Evolutionary conservation across 257 asterid species (phyloP).

Genomic region (Fraxinus quadrangulata): DNA sequence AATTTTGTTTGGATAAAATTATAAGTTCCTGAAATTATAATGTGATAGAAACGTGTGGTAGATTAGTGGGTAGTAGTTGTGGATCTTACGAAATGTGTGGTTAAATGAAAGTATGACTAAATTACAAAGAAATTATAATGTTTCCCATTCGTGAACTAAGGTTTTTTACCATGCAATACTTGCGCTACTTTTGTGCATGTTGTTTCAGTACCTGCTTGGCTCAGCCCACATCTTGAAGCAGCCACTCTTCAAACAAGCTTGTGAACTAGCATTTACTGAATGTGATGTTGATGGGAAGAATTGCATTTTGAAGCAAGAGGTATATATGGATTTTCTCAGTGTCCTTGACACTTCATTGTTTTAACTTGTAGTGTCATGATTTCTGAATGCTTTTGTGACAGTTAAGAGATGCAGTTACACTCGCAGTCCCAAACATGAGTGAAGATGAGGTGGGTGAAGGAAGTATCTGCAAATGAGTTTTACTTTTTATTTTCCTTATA

Average conservation of each 20-base stretch:
- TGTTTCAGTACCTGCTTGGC: conserved; percentile 80
- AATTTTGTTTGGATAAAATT: too few relatives aligned
- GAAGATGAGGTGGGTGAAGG: conserved; percentile 63
- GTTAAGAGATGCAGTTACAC: conserved; percentile 60
- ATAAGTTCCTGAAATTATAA: too few relatives aligned
- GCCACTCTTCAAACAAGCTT: conserved; percentile 60
- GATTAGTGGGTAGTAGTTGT: too few relatives aligned
- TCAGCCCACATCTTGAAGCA: conserved; percentile 87
- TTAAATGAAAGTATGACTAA: too few relatives aligned
- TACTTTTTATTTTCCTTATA: too few relatives aligned
- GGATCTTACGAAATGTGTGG: too few relatives aligned
- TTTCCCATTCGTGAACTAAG: too few relatives aligned
- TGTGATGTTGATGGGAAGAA: conserved; percentile 47
- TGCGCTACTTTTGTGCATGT: conserved; percentile 23
- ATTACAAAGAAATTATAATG: too few relatives aligned
- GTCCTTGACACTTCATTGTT: conserved; percentile 9
- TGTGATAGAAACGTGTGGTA: too few relatives aligned
- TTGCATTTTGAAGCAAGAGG: conserved; percentile 73
- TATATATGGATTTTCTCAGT: conserved; percentile 25
- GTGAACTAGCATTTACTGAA: conserved; percentile 73
- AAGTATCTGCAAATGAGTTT: neutral
- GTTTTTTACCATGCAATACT: neutral
- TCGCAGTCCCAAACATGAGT: conserved; percentile 54
- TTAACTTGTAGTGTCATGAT: neutral
- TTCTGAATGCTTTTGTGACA: conserved; percentile 34